A percentile compares a stretch with the other conserved stretches of the same genome.
Conservation (phyloP, 2,329 filamentous ascomycete species). For the Claviceps pazoutovae region DNA sequence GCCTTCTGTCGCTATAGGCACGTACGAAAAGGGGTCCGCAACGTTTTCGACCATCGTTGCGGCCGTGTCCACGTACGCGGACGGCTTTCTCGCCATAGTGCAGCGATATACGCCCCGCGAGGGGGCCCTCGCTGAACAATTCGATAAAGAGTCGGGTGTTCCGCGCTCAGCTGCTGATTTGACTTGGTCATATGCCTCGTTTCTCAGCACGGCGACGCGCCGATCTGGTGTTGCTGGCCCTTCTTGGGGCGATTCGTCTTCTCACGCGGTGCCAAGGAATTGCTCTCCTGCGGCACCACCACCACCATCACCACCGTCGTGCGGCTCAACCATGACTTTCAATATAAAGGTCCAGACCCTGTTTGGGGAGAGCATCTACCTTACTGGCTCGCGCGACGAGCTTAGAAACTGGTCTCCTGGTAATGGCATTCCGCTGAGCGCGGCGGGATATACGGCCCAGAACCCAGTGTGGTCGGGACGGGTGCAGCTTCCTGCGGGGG, state of each 20-base stretch:
- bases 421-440: conserved; percentile 34
- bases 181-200: conserved; percentile 60
- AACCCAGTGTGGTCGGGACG: conserved; percentile 41
- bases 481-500: conserved; percentile 36
- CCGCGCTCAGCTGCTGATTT: conserved; percentile 50
- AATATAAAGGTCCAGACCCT: conserved; percentile 8
- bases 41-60: conserved; percentile 42
- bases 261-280: conserved; percentile 9
- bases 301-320: conserved; percentile 10
- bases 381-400: conserved; percentile 23
- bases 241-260: conserved; percentile 30
- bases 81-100: conserved; percentile 46
- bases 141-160: conserved; percentile 31
- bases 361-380: conserved; percentile 9
- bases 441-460: conserved; percentile 36
- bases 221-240: conserved; percentile 37
- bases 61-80: conserved; percentile 43
- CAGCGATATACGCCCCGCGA: conserved; percentile 44
- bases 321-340: conserved; percentile 13
- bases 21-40: conserved; percentile 35
- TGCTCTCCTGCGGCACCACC: conserved; percentile 8
- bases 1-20: conserved; percentile 44
- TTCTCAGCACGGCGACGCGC: conserved; percentile 44
- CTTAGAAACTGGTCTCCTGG: conserved; percentile 21
- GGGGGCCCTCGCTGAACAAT: conserved; percentile 55